Conservation (phyloP, 352 stramenopile genomes). For the Globisporangium alternatum region DNA sequence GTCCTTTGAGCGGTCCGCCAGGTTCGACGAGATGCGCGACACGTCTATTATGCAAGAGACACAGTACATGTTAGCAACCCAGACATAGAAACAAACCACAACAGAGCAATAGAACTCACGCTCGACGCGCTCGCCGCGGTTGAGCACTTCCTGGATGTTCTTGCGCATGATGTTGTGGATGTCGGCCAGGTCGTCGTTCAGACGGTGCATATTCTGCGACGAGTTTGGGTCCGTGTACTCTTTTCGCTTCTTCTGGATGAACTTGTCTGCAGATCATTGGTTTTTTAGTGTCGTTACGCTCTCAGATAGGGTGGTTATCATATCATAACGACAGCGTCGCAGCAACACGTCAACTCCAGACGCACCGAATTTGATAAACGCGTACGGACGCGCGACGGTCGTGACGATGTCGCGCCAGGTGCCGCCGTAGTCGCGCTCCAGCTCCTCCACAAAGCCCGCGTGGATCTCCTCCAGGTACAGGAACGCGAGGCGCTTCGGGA, state of each 20-base stretch:
- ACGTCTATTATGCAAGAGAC: constrained; percentile 48
- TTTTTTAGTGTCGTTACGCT: not conserved
- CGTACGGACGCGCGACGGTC: constrained; percentile 96
- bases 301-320: not conserved
- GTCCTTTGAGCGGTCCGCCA: constrained; percentile 93
- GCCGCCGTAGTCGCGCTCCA: constrained; percentile 91
- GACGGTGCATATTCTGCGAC: constrained; percentile 92
- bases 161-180: constrained; percentile 99
- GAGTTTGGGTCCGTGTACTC: constrained; percentile 97
- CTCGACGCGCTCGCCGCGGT: constrained; percentile 87
- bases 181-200: constrained; percentile 97
- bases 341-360: not conserved
- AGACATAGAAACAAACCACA: not conserved
- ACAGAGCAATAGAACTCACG: constrained; percentile 34
- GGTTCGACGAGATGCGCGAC: constrained; percentile 86
- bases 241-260: constrained; percentile 97
- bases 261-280: constrained; percentile 71
- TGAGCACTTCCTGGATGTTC: constrained; percentile 96
- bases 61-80: not conserved
- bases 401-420: constrained; percentile 91
- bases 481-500: constrained; percentile 97
- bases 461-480: constrained; percentile 97
- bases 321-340: no score
- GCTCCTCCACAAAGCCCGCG: constrained; percentile 92
- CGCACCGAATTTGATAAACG: constrained; percentile 98